Evolutionary conservation across 352 stramenopile species (phyloP).

Genomic region (Globisporangium paroecandrum): DNA sequence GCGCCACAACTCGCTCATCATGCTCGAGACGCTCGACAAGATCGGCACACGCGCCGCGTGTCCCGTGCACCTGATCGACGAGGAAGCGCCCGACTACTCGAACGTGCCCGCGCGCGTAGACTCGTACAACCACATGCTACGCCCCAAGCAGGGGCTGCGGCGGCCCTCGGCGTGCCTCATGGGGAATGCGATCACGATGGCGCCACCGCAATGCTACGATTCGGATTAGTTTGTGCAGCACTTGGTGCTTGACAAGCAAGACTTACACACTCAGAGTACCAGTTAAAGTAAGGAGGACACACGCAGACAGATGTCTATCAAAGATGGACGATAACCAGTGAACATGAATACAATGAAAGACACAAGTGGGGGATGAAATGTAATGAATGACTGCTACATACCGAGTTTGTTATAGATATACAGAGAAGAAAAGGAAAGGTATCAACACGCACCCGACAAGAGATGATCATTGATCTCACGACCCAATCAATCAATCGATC

Average conservation of each 20-base stretch:
- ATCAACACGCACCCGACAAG: neutral
- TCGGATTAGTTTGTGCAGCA: neutral
- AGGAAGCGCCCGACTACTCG: conserved; percentile 55
- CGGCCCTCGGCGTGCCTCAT: conserved; percentile 56
- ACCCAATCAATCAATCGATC: neutral
- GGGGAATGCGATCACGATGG: neutral
- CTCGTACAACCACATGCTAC: conserved; percentile 56
- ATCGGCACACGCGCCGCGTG: conserved; percentile 70
- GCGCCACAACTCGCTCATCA: conserved; percentile 44
- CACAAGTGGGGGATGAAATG: neutral
- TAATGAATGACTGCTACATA: neutral
- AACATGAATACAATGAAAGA: neutral
- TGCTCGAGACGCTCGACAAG: conserved; percentile 70
- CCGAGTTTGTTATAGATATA: conserved; percentile 9
- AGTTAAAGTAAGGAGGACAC: neutral
- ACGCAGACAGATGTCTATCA: neutral
- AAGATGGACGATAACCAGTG: neutral
- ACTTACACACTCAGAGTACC: neutral
- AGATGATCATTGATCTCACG: neutral
- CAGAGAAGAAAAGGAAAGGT: neutral
- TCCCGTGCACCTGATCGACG: conserved; percentile 61
- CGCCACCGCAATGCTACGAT: conserved; percentile 1
- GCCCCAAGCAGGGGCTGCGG: conserved; percentile 40
- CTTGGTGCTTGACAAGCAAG: neutral
- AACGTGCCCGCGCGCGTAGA: conserved; percentile 48